Conservation (phyloP, 441 rosid species). For the Aquilaria agallochum region DNA sequence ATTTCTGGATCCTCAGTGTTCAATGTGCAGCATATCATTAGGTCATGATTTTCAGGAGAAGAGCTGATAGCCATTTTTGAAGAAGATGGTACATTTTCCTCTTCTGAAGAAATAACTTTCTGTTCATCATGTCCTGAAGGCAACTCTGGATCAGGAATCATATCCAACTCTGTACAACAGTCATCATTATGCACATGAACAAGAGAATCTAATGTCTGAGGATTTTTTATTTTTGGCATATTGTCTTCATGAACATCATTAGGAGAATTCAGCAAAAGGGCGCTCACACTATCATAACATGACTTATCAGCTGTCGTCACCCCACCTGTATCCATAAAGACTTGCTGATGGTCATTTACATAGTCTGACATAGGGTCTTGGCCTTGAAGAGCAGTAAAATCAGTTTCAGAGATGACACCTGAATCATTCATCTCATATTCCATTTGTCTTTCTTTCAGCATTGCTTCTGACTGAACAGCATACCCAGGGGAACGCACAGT, state of each 20-base stretch:
- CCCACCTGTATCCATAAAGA: constrained; percentile 16
- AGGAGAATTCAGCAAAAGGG: constrained; percentile 19
- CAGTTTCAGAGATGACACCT: constrained; percentile 27
- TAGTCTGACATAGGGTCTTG: constrained; percentile 31
- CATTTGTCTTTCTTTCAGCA: constrained; percentile 18
- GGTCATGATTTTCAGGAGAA: constrained; percentile 17
- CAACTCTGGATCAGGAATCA: constrained; percentile 18
- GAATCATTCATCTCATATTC: constrained; percentile 19
- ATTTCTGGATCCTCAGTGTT: constrained; percentile 50
- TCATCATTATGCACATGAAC: not conserved
- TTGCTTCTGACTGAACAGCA: constrained; percentile 11
- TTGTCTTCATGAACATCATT: constrained; percentile 16
- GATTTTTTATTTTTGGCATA: constrained; percentile 15
- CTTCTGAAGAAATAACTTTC: constrained; percentile 14
- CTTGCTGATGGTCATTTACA: constrained; percentile 14
- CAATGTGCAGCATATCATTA: constrained; percentile 24
- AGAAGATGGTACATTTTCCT: constrained; percentile 25
- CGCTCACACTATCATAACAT: constrained; percentile 13
- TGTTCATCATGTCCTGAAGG: constrained; percentile 19
- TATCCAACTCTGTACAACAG: constrained; percentile 19
- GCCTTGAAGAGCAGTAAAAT: constrained; percentile 28
- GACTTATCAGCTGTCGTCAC: constrained; percentile 20
- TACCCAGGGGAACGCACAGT: constrained; percentile 18
- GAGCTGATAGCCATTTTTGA: constrained; percentile 8
- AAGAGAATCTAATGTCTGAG: constrained; percentile 13